Conservation (phyloP, 2,329 filamentous ascomycete species). For the Fusarium temperatum region DNA sequence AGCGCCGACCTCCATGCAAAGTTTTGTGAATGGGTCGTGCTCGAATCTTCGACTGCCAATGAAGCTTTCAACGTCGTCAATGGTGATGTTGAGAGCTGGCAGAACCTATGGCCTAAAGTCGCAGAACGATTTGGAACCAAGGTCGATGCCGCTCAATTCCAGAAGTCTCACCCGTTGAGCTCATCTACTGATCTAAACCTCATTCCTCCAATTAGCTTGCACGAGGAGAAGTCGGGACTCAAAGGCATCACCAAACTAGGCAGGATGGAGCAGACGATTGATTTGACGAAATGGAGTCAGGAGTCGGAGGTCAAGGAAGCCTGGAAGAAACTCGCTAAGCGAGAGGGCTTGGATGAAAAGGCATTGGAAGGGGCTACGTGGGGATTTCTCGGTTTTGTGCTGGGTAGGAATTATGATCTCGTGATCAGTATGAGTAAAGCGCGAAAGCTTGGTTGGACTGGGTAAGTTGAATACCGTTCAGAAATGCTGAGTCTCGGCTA, state of each 20-base stretch:
- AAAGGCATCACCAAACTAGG: background rate
- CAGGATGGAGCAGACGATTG: background rate
- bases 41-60: background rate
- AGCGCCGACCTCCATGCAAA: background rate
- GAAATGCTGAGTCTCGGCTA: fast-evolving
- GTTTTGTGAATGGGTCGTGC: conserved; percentile 6
- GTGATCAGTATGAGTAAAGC: conserved; percentile 6
- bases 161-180: background rate
- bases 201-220: background rate
- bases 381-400: conserved; percentile 1
- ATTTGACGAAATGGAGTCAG: conserved; percentile 1
- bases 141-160: background rate
- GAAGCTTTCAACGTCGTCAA: conserved; percentile 6
- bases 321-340: background rate
- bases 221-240: background rate
- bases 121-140: background rate
- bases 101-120: background rate
- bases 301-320: background rate
- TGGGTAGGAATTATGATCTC: conserved; percentile 5
- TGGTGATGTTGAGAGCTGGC: conserved; percentile 7
- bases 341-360: background rate
- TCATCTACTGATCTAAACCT: background rate
- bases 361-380: conserved; percentile 1
- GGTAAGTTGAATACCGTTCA: background rate
- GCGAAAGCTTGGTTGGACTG: background rate